Percentiles rank a stretch among this genome's conserved stretches.
Conservation (phyloP, 345 rosid genomes). For the Excoecaria cochinchinensis region DNA sequence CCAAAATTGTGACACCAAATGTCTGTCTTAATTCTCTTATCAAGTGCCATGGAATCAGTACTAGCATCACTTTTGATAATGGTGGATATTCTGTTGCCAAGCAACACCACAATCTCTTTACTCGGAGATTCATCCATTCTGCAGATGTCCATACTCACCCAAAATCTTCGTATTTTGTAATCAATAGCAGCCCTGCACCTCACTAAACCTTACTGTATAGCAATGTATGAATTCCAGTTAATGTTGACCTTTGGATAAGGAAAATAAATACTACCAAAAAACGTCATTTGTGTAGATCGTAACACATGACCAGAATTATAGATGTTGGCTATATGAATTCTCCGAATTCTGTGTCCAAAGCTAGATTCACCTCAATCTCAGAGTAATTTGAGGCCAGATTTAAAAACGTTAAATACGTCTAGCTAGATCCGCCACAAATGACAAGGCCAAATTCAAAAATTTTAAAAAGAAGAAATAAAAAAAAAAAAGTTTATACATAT, state of each 20-base stretch:
- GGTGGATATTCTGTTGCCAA: background rate
- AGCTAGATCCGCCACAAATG: too few species aligned
- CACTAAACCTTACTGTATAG: background rate
- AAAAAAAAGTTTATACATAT: background rate
- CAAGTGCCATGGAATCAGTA: conserved; percentile 42
- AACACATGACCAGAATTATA: too few species aligned
- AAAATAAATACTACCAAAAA: too few species aligned
- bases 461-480: too few species aligned
- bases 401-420: too few species aligned
- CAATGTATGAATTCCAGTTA: too few species aligned
- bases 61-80: conserved; percentile 16
- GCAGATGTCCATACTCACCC: background rate
- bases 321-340: too few species aligned
- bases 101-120: background rate
- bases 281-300: background rate
- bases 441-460: too few species aligned
- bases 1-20: conserved; percentile 35
- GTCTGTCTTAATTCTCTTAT: conserved; percentile 32
- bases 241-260: too few species aligned
- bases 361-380: too few species aligned
- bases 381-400: too few species aligned
- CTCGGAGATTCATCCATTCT: background rate
- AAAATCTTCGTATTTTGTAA: background rate
- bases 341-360: too few species aligned
- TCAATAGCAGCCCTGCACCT: background rate